A percentile compares a stretch with the other conserved stretches of the same genome.
Conservation (phyloP, 2,329 filamentous ascomycete species). For the Penicillium hordei region DNA sequence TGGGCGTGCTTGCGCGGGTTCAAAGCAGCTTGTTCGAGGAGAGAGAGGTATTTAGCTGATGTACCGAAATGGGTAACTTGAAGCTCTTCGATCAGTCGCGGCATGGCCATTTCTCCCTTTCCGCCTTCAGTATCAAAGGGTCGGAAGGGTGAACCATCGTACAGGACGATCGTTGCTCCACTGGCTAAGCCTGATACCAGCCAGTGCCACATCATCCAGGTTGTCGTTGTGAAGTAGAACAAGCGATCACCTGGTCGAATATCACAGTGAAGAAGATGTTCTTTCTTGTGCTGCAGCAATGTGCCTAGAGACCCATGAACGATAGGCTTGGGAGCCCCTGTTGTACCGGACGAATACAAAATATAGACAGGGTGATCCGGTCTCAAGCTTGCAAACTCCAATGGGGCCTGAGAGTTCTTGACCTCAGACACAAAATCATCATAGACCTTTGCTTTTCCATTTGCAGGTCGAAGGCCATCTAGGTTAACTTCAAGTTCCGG, state of each 20-base stretch:
- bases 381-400: constrained; percentile 72
- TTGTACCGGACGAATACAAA: constrained; percentile 90
- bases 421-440: constrained; percentile 49
- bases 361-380: constrained; percentile 92
- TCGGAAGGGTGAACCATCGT: constrained; percentile 88
- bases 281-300: constrained; percentile 94
- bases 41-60: constrained; percentile 86
- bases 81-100: constrained; percentile 75
- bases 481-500: constrained; percentile 39
- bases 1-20: constrained; percentile 56
- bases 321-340: constrained; percentile 84
- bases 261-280: constrained; percentile 83
- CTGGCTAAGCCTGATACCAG: constrained; percentile 80
- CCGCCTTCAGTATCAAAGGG: constrained; percentile 57
- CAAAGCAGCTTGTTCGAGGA: constrained; percentile 77
- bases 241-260: constrained; percentile 70
- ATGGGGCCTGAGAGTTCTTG: constrained; percentile 39
- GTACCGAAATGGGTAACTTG: constrained; percentile 92
- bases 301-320: constrained; percentile 89
- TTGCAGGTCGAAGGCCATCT: constrained; percentile 32
- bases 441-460: constrained; percentile 45
- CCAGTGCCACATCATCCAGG: constrained; percentile 99
- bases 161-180: constrained; percentile 80
- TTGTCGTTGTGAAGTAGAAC: constrained; percentile 92
- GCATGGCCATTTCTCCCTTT: constrained; percentile 76